A percentile compares a stretch with the other conserved stretches of the same genome.
These are phyloP conservation scores for Sarocladiaceae sp. DNA, from an alignment of 2,329 filamentous ascomycete genomes.

Conservation along the genomic window DNA sequence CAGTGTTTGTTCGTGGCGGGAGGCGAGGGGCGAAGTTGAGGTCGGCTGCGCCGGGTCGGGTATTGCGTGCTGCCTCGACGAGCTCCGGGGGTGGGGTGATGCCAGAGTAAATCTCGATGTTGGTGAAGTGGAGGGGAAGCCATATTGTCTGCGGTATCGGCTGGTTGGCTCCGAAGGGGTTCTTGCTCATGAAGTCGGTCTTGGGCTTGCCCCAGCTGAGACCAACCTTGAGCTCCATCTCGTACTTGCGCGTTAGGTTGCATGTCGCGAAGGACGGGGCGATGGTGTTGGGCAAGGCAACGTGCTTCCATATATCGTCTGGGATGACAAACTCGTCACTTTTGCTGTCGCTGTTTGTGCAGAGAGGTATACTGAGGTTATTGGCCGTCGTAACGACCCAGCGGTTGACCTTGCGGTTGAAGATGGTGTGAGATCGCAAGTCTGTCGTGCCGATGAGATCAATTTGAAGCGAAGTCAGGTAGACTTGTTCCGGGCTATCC, in stretches of 20 bases:
- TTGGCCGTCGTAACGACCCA: slow-evolving; percentile 71
- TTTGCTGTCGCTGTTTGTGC: slow-evolving; percentile 45
- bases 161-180: slow-evolving; percentile 10
- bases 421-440: slow-evolving; percentile 70
- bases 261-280: slow-evolving; percentile 84
- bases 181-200: slow-evolving; percentile 18
- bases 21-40: slow-evolving; percentile 26
- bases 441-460: slow-evolving; percentile 74
- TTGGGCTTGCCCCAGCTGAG: slow-evolving; percentile 63
- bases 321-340: slow-evolving; percentile 61
- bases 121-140: slow-evolving; percentile 69
- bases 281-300: slow-evolving; percentile 74
- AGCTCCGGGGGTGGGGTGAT: slow-evolving; percentile 75
- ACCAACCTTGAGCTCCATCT: slow-evolving; percentile 75
- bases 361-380: slow-evolving; percentile 66
- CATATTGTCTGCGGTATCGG: slow-evolving; percentile 62
- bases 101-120: slow-evolving; percentile 77
- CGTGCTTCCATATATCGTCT: slow-evolving; percentile 63
- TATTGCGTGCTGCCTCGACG: slow-evolving; percentile 48
- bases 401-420: slow-evolving; percentile 61
- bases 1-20: slow-evolving; percentile 23
- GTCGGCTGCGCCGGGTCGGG: slow-evolving; percentile 33
- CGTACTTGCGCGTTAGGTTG: slow-evolving; percentile 76
- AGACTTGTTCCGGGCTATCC: slow-evolving; percentile 62
- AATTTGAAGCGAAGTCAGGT: slow-evolving; percentile 73